Conservation (phyloP, 2,329 filamentous ascomycete species). For the Cordyceps pruinosa region DNA sequence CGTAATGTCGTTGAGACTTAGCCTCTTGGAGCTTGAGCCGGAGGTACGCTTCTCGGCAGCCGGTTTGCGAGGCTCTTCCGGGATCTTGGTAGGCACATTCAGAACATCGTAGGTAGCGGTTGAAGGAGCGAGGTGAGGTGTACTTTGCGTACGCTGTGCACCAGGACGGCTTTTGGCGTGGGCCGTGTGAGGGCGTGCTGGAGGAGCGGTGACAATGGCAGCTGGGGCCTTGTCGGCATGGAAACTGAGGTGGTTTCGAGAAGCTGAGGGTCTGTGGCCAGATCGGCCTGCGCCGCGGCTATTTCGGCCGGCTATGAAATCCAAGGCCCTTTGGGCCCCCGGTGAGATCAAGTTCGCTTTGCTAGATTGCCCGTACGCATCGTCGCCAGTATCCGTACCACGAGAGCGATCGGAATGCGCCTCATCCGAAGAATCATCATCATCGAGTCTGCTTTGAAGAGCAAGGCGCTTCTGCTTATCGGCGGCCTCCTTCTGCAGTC, state of each 20-base stretch:
- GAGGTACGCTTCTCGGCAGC: constrained; percentile 44
- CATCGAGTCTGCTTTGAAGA: constrained; percentile 44
- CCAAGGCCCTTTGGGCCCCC: constrained; percentile 42
- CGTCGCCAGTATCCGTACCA: constrained; percentile 36
- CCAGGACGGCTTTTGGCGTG: constrained; percentile 42
- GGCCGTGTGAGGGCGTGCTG: constrained; percentile 46
- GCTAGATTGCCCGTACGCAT: constrained; percentile 25
- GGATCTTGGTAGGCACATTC: constrained; percentile 21
- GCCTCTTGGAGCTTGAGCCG: constrained; percentile 47
- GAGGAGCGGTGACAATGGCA: constrained; percentile 18
- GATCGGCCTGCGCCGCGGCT: constrained; percentile 19
- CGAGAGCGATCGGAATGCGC: constrained; percentile 32
- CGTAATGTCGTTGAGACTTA: constrained; percentile 56
- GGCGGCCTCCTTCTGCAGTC: constrained; percentile 32
- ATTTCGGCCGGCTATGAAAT: constrained; percentile 42
- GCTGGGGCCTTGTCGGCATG: constrained; percentile 19
- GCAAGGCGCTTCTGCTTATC: constrained; percentile 27
- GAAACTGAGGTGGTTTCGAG: constrained; percentile 28
- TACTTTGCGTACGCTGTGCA: constrained; percentile 40
- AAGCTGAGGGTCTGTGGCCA: constrained; percentile 27
- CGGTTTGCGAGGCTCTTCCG: constrained; percentile 27
- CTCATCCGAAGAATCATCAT: constrained; percentile 40
- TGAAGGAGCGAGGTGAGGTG: constrained; percentile 36
- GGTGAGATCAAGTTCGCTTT: constrained; percentile 33
- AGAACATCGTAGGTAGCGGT: constrained; percentile 20